phyloP scores from a whole-genome alignment of 1,284 basidiomycete genomes.

The Coriolopsis trogii region DNA sequence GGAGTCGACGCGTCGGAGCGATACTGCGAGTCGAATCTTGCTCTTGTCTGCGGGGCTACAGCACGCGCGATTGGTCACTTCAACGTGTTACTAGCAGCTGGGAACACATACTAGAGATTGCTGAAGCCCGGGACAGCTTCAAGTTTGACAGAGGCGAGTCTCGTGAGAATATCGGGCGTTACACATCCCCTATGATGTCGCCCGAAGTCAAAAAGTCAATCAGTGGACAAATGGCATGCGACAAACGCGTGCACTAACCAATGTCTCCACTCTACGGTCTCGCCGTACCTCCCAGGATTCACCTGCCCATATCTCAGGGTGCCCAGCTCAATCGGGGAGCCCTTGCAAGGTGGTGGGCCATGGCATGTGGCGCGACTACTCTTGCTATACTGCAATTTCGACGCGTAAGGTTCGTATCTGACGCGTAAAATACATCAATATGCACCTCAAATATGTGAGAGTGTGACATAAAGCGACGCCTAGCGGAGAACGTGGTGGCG shows the following conservation, averaged over 20 bases:
- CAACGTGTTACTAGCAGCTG: no score
- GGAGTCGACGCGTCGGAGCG: slow-evolving; percentile 53
- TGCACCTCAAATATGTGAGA: slow-evolving; percentile 27
- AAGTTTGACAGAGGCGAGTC: slow-evolving; percentile 48
- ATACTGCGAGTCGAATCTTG: slow-evolving; percentile 62
- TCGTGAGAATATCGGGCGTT: slow-evolving; percentile 54
- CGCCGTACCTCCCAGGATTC: slow-evolving; percentile 49
- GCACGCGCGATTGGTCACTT: not conserved
- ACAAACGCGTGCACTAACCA: slow-evolving; percentile 49
- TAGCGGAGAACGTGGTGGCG: slow-evolving; percentile 9
- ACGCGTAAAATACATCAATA: not conserved
- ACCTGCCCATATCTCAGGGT: slow-evolving; percentile 64
- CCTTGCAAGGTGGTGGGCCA: slow-evolving; percentile 61
- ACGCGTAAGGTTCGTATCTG: not conserved
- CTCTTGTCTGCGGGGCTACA: slow-evolving; percentile 57
- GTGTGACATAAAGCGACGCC: slow-evolving; percentile 19
- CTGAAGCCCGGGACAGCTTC: slow-evolving; percentile 52
- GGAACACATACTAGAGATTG: slow-evolving; percentile 46
- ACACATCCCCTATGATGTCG: slow-evolving; percentile 64
- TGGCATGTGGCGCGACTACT: slow-evolving; percentile 69
- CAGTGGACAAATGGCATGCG: not conserved
- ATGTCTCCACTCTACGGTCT: slow-evolving; percentile 72
- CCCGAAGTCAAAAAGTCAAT: slow-evolving; percentile 2
- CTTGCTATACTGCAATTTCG: slow-evolving; percentile 61
- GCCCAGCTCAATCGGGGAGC: slow-evolving; percentile 53